These are phyloP conservation scores for Symbiodinium pilosum DNA, from an alignment of 73 alveolate species.

Conservation along the genomic window DNA sequence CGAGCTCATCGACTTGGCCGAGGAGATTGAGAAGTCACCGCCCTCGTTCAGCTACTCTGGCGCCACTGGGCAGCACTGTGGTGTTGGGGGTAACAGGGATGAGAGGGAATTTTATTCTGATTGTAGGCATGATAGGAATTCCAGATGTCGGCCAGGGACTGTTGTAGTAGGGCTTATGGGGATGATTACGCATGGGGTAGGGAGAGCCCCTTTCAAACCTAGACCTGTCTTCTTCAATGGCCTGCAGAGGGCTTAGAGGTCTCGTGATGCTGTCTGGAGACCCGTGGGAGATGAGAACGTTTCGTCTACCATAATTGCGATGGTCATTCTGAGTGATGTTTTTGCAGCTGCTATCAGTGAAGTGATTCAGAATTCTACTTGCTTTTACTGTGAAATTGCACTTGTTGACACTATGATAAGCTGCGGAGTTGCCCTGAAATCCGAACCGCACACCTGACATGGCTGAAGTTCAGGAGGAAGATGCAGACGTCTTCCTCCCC, in stretches of 20 bases:
- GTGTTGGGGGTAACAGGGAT: constrained; percentile 1
- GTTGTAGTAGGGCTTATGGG: neutral
- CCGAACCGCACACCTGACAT: neutral
- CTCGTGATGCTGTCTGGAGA: neutral
- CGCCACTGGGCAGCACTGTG: constrained; percentile 23
- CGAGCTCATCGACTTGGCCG: constrained; percentile 58
- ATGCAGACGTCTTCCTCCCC: constrained; percentile 67
- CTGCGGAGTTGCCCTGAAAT: neutral
- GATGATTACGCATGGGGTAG: neutral
- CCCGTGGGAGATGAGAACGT: neutral
- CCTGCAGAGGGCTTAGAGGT: neutral
- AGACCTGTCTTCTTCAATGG: neutral
- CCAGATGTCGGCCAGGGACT: neutral
- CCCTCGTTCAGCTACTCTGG: constrained; percentile 66
- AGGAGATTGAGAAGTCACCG: constrained; percentile 86
- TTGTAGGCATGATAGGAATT: neutral
- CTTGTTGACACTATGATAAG: no score
- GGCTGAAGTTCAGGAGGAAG: constrained; percentile 26
- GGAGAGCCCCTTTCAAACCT: neutral
- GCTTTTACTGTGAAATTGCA: no score
- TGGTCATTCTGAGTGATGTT: no score
- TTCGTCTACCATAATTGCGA: no score
- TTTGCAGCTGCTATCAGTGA: no score
- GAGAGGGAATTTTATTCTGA: no score
- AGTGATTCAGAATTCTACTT: no score